These are phyloP conservation scores for Rasamsonia emersonii DNA, from an alignment of 2,329 filamentous ascomycete genomes.

Conservation along the genomic window DNA sequence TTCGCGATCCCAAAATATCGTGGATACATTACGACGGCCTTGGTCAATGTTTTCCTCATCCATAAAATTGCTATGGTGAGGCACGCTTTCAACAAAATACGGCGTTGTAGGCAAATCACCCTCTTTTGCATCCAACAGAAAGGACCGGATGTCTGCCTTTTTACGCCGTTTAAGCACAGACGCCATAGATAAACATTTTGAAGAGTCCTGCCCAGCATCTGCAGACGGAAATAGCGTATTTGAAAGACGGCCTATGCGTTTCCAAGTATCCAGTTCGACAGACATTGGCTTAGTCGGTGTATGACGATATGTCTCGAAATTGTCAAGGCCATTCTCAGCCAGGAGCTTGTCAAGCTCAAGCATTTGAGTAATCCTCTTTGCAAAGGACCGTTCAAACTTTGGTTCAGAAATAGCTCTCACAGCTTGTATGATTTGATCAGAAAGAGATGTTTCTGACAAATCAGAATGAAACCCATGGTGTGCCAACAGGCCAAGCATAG, in stretches of 20 bases:
- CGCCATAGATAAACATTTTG: conserved; percentile 8
- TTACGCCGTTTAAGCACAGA: conserved; percentile 12
- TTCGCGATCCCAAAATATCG: conserved; percentile 22
- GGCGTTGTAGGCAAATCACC: conserved; percentile 13
- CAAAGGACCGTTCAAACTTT: conserved; percentile 4
- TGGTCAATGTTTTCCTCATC: not conserved
- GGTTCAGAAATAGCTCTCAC: conserved; percentile 5
- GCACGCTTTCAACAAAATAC: conserved; percentile 8
- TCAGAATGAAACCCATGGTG: conserved; percentile 7
- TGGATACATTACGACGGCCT: conserved; percentile 7
- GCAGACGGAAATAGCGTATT: conserved; percentile 3
- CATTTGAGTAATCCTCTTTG: conserved; percentile 8
- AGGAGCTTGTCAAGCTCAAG: conserved; percentile 8
- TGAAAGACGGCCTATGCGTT: conserved; percentile 4
- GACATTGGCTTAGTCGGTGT: not conserved
- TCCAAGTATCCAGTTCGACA: not conserved
- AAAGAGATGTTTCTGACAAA: conserved; percentile 12
- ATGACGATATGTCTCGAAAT: conserved; percentile 8
- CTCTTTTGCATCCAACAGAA: conserved; percentile 14
- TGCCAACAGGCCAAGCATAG: conserved; percentile 13
- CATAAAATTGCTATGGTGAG: not conserved
- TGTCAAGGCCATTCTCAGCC: conserved; percentile 4
- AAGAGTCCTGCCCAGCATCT: conserved; percentile 2
- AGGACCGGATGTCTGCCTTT: conserved; percentile 12
- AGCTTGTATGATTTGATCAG: conserved; percentile 14